phyloP scores from a whole-genome alignment of 768 basidiomycete species.

The Lactarius pseudohatsudake region DNA sequence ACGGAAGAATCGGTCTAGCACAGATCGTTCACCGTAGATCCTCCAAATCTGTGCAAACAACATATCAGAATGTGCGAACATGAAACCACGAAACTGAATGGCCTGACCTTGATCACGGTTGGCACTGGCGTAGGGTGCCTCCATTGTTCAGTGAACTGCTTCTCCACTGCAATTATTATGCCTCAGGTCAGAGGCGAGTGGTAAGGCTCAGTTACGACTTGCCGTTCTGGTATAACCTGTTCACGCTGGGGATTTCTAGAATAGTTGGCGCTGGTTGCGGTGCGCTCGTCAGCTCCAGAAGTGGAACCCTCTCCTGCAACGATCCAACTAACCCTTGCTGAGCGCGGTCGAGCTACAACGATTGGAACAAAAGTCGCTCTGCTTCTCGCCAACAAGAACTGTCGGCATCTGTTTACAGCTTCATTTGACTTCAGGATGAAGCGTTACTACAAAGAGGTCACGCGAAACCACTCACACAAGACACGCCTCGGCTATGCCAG shows the following conservation, averaged over 20 bases:
- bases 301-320: neutral
- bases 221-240: slow-evolving; percentile 25
- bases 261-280: slow-evolving; percentile 24
- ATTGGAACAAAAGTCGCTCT: slow-evolving; percentile 33
- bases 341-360: slow-evolving; percentile 25
- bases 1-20: slow-evolving; percentile 27
- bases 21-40: slow-evolving; percentile 22
- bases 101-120: slow-evolving; percentile 24
- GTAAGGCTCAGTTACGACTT: neutral
- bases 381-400: slow-evolving; percentile 24
- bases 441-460: neutral
- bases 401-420: slow-evolving; percentile 31
- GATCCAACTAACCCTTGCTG: slow-evolving; percentile 14
- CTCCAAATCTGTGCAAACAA: slow-evolving; percentile 31
- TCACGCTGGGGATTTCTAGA: slow-evolving; percentile 15
- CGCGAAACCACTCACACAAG: slow-evolving; percentile 22
- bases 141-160: slow-evolving; percentile 31
- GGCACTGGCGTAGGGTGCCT: slow-evolving; percentile 28
- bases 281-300: neutral
- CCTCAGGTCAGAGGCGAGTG: neutral
- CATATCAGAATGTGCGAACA: slow-evolving; percentile 4
- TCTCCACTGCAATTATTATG: slow-evolving; percentile 22
- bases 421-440: neutral
- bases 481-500: slow-evolving; percentile 24
- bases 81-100: neutral